phyloP scores from a whole-genome alignment of 257 asterid genomes.

The Haberlea rhodopensis region DNA sequence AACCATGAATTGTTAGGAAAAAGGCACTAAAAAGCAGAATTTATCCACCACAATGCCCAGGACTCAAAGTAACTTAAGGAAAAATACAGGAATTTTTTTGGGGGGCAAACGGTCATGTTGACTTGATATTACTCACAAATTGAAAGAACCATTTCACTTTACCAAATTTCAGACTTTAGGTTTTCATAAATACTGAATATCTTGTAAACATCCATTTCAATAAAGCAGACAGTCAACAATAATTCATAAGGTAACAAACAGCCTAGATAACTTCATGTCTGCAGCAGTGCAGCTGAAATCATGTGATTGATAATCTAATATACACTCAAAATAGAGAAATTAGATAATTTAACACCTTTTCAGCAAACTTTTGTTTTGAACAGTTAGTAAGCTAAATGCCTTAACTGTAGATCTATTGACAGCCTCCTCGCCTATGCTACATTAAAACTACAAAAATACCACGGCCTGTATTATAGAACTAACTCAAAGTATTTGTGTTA shows the following conservation, averaged over 20 bases:
- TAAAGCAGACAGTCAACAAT: neutral
- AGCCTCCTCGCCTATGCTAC: neutral
- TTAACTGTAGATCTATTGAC: neutral
- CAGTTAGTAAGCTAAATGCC: neutral
- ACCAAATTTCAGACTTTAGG: neutral
- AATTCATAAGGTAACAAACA: neutral
- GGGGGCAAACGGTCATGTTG: neutral
- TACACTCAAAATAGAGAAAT: neutral
- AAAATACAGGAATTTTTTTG: neutral
- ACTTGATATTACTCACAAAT: neutral
- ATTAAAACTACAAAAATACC: neutral
- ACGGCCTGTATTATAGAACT: neutral
- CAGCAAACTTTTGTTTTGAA: neutral
- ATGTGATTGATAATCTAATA: slow-evolving; percentile 9
- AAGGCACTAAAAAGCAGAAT: neutral
- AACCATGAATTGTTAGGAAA: slow-evolving; percentile 16
- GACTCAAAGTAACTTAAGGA: neutral
- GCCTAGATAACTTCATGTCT: neutral
- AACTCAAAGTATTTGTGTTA: slow-evolving; percentile 21
- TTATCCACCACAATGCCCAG: neutral
- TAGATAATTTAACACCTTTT: neutral
- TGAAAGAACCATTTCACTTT: neutral
- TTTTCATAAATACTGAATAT: too few relatives aligned
- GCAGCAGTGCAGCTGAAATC: slow-evolving; percentile 9
- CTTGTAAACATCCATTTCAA: slow-evolving; percentile 7